Percentiles rank a stretch among this genome's conserved stretches.
Conservation (phyloP, 1,284 basidiomycete species). For the Marasmius oreades region DNA sequence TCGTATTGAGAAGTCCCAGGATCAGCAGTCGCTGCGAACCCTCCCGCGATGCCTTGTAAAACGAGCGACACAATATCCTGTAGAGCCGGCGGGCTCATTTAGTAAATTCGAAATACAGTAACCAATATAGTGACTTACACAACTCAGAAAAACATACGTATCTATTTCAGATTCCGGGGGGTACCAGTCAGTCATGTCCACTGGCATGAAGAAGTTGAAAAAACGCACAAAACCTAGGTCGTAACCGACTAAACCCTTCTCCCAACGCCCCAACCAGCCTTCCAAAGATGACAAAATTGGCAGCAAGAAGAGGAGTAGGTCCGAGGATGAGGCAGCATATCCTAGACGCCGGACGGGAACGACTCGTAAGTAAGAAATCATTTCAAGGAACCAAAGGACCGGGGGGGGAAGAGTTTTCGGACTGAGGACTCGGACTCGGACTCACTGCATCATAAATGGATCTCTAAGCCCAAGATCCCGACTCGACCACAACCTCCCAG, state of each 20-base stretch:
- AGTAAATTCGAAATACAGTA: neutral
- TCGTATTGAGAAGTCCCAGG: slow-evolving; percentile 7
- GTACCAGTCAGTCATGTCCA: neutral
- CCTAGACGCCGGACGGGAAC: too few species aligned
- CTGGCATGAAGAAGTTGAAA: neutral
- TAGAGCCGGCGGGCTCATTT: neutral
- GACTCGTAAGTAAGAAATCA: too few species aligned
- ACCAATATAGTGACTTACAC: neutral
- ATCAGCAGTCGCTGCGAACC: slow-evolving; percentile 42
- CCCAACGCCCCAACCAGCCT: slow-evolving; percentile 39
- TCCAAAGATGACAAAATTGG: slow-evolving; percentile 50
- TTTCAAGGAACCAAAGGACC: slow-evolving; percentile 47
- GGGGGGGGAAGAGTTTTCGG: slow-evolving; percentile 48
- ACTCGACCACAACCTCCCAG: slow-evolving; percentile 35
- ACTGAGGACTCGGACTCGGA: slow-evolving; percentile 28
- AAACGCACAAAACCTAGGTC: slow-evolving; percentile 37
- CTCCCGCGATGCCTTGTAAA: slow-evolving; percentile 54
- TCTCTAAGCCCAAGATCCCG: slow-evolving; percentile 18
- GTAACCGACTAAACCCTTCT: slow-evolving; percentile 41
- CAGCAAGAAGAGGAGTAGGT: slow-evolving; percentile 51
- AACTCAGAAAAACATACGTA: neutral
- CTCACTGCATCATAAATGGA: slow-evolving; percentile 34
- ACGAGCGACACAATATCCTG: slow-evolving; percentile 52
- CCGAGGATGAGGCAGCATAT: slow-evolving; percentile 31
- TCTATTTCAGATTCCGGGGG: slow-evolving; percentile 27